phyloP scores from a whole-genome alignment of 2,329 filamentous ascomycete genomes.

The Sarocladium strictum region DNA sequence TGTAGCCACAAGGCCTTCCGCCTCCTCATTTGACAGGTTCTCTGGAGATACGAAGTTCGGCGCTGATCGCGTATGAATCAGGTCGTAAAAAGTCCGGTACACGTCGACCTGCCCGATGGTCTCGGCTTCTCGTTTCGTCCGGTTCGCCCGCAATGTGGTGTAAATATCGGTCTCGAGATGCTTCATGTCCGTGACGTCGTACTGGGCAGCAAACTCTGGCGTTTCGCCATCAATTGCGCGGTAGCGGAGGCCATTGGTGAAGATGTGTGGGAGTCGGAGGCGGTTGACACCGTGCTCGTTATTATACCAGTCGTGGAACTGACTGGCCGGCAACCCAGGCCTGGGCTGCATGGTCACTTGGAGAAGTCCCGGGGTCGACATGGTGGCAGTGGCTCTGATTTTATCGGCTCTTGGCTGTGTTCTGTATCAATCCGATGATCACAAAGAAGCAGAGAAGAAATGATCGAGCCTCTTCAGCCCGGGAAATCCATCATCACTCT shows the following conservation, averaged over 20 bases:
- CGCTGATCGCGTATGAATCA: constrained; percentile 50
- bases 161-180: constrained; percentile 67
- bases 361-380: constrained; percentile 59
- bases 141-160: constrained; percentile 53
- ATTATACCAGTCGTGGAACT: constrained; percentile 92
- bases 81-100: constrained; percentile 64
- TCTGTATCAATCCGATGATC: too few species aligned
- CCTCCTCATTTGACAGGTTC: constrained; percentile 50
- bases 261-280: constrained; percentile 68
- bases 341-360: constrained; percentile 83
- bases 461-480: neutral
- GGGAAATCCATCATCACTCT: neutral
- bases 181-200: constrained; percentile 73
- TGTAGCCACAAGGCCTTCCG: constrained; percentile 57
- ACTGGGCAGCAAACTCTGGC: constrained; percentile 72
- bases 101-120: constrained; percentile 57
- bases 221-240: constrained; percentile 54
- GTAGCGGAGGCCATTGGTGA: constrained; percentile 73
- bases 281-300: constrained; percentile 84
- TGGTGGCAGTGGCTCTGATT: constrained; percentile 16
- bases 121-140: constrained; percentile 46
- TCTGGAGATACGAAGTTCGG: constrained; percentile 55
- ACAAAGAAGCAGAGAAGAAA: neutral
- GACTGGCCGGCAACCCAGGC: constrained; percentile 54
- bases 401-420: too few species aligned